Evolutionary conservation across 768 basidiomycete genomes (phyloP), one percentile per base, ranked within the genome.

Genomic region (Terana coerulea): DNA sequence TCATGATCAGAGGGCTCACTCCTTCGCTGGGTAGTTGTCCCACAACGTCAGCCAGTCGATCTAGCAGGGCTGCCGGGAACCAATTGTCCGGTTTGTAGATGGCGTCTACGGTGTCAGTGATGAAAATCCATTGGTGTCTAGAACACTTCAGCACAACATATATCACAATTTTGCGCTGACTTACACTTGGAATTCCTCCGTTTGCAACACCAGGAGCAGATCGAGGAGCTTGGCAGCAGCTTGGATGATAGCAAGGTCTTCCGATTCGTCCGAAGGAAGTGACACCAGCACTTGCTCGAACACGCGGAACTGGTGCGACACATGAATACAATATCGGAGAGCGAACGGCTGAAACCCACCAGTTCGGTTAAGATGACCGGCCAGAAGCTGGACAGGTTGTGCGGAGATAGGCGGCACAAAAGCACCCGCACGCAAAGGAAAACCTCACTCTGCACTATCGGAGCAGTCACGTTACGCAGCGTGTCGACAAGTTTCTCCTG

Each of bases 61-160:
- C 97, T 68, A 98, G 79, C 74, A 97, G 83, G 2, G 93, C 88
- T 58, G 88, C 87, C 0, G 95, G 90, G 51, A 74, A 73, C 80
- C 87, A 92, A 39, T 84, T 75, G 51, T 93, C 86, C 0, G 93
- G 89, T 15, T 83, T 86, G 68, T 92, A 94, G 29, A 94, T 79
- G 0, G 95, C 94, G 61, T 98, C 97, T 5, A 95, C 91, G 0
- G 95, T 98, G 67, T 99, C 95, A 2, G 94, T 97, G 36, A 98
- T 83, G 67, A 98, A 99, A 61, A 97, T 90, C 95, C 97, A 99
- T 73, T 99, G 94, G 66, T 98, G 90, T 64, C 88, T 91, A 58
- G 17, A 46, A n/a, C 19, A 28, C 22, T 12, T 26, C 15, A 19
- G 25, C 11, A 47, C 41, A 34, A 43, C n/a, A 26, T 48, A 40